Evolutionary conservation across 805 yeast genomes (phyloP), one percentile per base, ranked within the genome.

Genomic region (Zygotorulaspora chibaensis): DNA sequence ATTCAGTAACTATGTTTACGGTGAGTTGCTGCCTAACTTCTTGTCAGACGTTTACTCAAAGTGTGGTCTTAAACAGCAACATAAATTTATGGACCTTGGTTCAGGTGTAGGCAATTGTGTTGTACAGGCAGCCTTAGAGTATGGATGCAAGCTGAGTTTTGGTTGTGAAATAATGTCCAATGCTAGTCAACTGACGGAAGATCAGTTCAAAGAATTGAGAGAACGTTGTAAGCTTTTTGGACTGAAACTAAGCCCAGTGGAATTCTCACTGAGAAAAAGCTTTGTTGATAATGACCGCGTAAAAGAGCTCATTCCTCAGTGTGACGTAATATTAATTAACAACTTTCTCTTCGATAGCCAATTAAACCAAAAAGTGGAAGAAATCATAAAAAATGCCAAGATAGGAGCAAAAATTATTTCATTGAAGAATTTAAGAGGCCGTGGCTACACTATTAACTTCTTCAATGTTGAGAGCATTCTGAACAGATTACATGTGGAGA

Each of bases 71-170:
- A 63, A 69, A 30, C 71, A 78, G 1, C 66, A 64, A 1, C 75
- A 78, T 36, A 76, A 71, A n/a, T 89, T 88, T 57, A 80, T 90
- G 51, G 97, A 90, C 65, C 70, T 90, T 18, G 97, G 97, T 0
- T 87, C 96, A 0, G 97, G 97, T 12, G 96, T 90, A 12, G 97
- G 96, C 0, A 90, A 90, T 60, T 87, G 96, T 47, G 83, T 85
- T 0, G 74, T 89, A 35, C 96, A 89, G 62, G 95, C 96, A 0
- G 88, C 96, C 0, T 64, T 90, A 29, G 96, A 89, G 57, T 80
- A 78, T 61, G 96, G 96, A 2, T 84, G 89, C 49, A 73, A 73
- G 43, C 16, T 58, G 20, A 83, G 95, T 63, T 87, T 86, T 58
- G 97, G 97, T 0, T 87, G 91, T 65, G 97, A 90, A 61, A 77